Evolutionary conservation across 75 land plant genomes (phyloP).

Genomic region (Chamaecyparis obtusa): DNA sequence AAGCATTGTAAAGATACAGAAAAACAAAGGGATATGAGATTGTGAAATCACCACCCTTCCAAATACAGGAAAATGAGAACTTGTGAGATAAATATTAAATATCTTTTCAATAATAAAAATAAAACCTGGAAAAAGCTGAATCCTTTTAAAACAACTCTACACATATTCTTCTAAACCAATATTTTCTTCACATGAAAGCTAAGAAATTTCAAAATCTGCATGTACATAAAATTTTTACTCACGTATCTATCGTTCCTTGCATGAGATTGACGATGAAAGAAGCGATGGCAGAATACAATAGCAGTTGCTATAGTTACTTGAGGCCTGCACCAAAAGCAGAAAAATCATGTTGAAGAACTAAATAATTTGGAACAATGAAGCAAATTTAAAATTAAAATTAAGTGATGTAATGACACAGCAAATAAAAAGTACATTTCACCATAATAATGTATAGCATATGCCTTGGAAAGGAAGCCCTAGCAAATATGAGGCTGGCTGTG

Average conservation of each 20-base stretch:
- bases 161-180: not conserved
- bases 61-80: no score
- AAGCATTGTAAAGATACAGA: no score
- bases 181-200: not conserved
- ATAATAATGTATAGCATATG: not conserved
- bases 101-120: not conserved
- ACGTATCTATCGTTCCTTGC: conserved; percentile 82
- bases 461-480: no score
- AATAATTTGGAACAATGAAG: not conserved
- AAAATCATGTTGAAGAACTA: not conserved
- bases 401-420: not conserved
- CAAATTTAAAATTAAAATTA: not conserved
- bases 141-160: not conserved
- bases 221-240: not conserved
- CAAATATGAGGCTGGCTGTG: no score
- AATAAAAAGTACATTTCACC: not conserved
- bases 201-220: not conserved
- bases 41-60: no score
- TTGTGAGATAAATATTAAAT: no score
- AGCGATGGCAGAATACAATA: conserved; percentile 81
- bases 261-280: conserved; percentile 82
- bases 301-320: conserved; percentile 86
- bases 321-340: conserved; percentile 27
- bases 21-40: no score
- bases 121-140: not conserved